Evolutionary conservation across 768 basidiomycete species (phyloP).

Genomic region (Macrocybe gigantea): DNA sequence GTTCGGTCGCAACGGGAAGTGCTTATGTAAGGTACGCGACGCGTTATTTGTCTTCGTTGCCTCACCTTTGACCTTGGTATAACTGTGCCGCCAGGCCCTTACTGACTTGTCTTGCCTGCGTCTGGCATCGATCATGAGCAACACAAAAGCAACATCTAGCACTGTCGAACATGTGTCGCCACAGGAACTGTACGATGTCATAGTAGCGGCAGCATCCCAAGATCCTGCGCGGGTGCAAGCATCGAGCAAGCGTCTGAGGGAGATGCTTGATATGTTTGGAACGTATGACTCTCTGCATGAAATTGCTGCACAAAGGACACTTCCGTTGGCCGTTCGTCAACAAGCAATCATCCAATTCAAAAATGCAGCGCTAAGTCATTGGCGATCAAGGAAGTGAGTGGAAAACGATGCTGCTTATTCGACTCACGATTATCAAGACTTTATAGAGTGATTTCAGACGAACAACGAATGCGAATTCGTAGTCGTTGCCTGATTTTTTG

Average conservation of each 20-base stretch:
- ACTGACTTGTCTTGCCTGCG: no score
- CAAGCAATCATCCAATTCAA: slow-evolving; percentile 89
- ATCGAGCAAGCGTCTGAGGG: slow-evolving; percentile 56
- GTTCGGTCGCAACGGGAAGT: slow-evolving; percentile 11
- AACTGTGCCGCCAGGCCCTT: no score
- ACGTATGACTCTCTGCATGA: slow-evolving; percentile 67
- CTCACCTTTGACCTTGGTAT: not conserved
- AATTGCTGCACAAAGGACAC: slow-evolving; percentile 55
- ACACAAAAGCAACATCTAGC: no score
- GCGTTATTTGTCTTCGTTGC: slow-evolving; percentile 39
- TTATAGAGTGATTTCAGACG: slow-evolving; percentile 59
- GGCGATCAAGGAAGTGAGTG: slow-evolving; percentile 72
- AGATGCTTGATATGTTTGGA: slow-evolving; percentile 63
- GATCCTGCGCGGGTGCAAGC: slow-evolving; percentile 49
- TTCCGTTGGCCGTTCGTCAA: slow-evolving; percentile 66
- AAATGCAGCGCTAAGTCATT: slow-evolving; percentile 67
- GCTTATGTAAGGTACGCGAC: slow-evolving; percentile 24
- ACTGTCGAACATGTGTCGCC: slow-evolving; percentile 42
- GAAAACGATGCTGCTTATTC: not conserved
- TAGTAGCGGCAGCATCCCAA: slow-evolving; percentile 70
- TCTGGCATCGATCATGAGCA: no score
- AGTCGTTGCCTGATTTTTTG: slow-evolving; percentile 59
- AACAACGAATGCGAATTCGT: slow-evolving; percentile 63
- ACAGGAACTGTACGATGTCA: slow-evolving; percentile 60
- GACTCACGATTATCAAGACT: slow-evolving; percentile 7